Evolutionary conservation across 148 eudicot species (phyloP).

Genomic region (Diospyros kaki): DNA sequence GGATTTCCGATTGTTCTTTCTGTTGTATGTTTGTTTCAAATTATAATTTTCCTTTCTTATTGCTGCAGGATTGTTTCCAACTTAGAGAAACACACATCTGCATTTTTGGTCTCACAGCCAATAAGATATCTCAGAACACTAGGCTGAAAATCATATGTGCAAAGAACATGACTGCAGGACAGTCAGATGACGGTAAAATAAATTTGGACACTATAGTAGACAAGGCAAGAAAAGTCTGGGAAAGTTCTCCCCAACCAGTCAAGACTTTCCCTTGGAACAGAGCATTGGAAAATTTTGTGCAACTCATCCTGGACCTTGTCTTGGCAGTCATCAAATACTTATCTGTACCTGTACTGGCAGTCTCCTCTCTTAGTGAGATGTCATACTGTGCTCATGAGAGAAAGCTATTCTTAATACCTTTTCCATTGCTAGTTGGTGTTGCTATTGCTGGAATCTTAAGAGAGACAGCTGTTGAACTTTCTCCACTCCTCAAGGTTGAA

Average conservation of each 20-base stretch:
- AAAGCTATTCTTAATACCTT: constrained; percentile 49
- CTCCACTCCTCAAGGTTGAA: constrained; percentile 63
- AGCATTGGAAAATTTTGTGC: constrained; percentile 53
- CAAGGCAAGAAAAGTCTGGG: constrained; percentile 54
- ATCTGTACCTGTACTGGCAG: constrained; percentile 49
- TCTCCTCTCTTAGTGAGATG: constrained; percentile 75
- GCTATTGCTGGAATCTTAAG: constrained; percentile 52
- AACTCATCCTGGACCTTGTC: constrained; percentile 49
- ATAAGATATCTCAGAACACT: constrained; percentile 14
- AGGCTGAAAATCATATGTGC: constrained; percentile 33
- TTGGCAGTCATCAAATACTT: constrained; percentile 59
- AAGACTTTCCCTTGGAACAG: constrained; percentile 73
- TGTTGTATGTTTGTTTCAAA: not conserved
- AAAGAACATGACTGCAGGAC: constrained; percentile 59
- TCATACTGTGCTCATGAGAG: constrained; percentile 82
- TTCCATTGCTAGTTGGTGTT: constrained; percentile 62
- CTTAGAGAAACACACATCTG: constrained; percentile 20
- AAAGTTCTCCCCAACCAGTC: constrained; percentile 61
- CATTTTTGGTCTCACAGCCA: constrained; percentile 27
- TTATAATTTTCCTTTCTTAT: not conserved
- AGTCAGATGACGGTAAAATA: constrained; percentile 36
- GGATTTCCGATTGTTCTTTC: not conserved
- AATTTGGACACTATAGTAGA: constrained; percentile 37
- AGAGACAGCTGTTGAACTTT: constrained; percentile 43
- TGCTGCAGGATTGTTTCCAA: constrained; percentile 28